Base-by-base conservation (phyloP, 148 eudicot species). In the Rhododendron griersonianum region DNA sequence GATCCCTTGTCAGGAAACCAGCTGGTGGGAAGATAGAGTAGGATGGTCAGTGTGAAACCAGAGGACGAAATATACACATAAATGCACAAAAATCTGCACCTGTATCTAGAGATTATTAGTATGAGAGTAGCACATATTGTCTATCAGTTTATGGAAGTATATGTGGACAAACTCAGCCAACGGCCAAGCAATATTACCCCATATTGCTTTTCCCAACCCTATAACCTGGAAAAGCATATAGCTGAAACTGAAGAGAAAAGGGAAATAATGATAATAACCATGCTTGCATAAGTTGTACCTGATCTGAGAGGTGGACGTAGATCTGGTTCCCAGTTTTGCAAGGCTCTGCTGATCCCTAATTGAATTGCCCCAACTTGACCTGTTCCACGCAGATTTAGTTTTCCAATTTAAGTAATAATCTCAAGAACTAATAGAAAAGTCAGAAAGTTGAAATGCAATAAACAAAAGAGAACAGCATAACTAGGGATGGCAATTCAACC, bases 361-460 rank as follows among this genome's bases (percentile, higher is more conserved):
- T 90, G 98, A 51, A 96, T 88, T 78, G 99, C 99, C 84, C 95
- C 99, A 63, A 95, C 98, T 92, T 96, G 99, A 88, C 99, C 98
- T 96, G 95, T 82, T 85, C 47, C 85, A 84, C 23, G 76, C 77
- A 82, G 75, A 89, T 44, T 30, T 53, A 84, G 45, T 53, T 53
- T 23, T 50, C 10, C 63, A 48, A 81, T 19, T 45, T 19, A 5
- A 74, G 73, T 5, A 6, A 51, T 15, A 81, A 37, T 33, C 53
- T 15, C 16, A 28, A 28, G 28, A 53, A n/a, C 28, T 16, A 14
- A 39, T 5, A 14, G 9, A 7, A 69, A 73, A 55, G 67, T 35
- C 6, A 19, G 44, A 44, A 74, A 80, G 21, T 44, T 61, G 19
- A 82, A 53, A 23, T 51, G 59, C 39, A 71, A 59, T 21, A 14